Conservation (phyloP, 2,329 filamentous ascomycete genomes). For the Colletotrichum tofieldiae region DNA sequence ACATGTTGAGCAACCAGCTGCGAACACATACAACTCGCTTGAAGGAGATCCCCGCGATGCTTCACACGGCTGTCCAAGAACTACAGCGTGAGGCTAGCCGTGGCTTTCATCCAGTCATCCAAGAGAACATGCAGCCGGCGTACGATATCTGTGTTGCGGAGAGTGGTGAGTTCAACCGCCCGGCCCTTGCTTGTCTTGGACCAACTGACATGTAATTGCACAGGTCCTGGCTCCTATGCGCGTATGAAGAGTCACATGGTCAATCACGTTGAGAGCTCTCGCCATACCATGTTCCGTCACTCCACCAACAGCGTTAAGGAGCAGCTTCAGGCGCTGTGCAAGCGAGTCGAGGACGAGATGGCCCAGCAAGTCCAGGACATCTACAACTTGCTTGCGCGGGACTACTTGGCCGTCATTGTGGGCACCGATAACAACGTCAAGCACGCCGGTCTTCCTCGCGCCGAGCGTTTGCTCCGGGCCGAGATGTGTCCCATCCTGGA, state of each 20-base stretch:
- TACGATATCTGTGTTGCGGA: conserved; percentile 44
- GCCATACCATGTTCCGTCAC: conserved; percentile 45
- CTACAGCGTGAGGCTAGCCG: conserved; percentile 47
- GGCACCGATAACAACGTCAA: conserved; percentile 20
- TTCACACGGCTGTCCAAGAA: conserved; percentile 38
- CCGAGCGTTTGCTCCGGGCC: conserved; percentile 16
- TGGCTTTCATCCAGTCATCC: conserved; percentile 46
- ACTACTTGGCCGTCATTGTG: conserved; percentile 32
- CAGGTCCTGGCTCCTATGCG: conserved; percentile 45
- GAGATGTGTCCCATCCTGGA: conserved; percentile 13
- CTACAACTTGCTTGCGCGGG: conserved; percentile 32
- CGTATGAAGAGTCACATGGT: conserved; percentile 49
- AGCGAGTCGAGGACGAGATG: conserved; percentile 21
- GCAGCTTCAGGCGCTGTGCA: conserved; percentile 38
- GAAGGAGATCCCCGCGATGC: conserved; percentile 34
- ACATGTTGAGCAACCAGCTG: conserved; percentile 47
- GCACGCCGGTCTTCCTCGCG: conserved; percentile 6
- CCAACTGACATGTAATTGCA: background rate
- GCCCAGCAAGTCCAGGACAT: conserved; percentile 24
- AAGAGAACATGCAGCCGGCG: conserved; percentile 44
- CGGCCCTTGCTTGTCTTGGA: background rate
- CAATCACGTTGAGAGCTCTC: conserved; percentile 41
- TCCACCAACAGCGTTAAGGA: conserved; percentile 41
- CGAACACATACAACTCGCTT: conserved; percentile 38
- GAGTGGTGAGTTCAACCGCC: conserved; percentile 8